These are phyloP conservation scores for Salvia sclarea DNA, from an alignment of 305 asterid species.

Conservation along the genomic window DNA sequence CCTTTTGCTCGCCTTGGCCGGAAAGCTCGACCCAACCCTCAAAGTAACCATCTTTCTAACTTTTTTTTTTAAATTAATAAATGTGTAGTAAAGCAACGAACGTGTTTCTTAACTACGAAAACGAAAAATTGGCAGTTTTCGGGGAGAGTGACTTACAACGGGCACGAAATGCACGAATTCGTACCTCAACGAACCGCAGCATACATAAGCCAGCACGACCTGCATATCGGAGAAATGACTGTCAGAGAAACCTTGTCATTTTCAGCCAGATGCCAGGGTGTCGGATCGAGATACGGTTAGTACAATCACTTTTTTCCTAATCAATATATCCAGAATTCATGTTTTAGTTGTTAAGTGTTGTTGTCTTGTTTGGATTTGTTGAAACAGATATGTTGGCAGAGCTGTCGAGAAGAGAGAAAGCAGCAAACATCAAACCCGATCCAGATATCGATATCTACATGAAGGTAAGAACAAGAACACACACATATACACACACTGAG, in stretches of 20 bases:
- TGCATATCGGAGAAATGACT: conserved; percentile 88
- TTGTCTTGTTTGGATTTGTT: background rate
- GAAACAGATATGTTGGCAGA: conserved; percentile 76
- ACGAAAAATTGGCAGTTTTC: conserved; percentile 37
- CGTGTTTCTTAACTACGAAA: background rate
- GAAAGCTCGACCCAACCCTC: conserved; percentile 61
- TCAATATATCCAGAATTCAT: background rate
- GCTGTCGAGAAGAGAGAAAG: conserved; percentile 78
- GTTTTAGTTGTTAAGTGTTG: background rate
- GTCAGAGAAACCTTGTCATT: conserved; percentile 80
- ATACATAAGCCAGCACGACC: conserved; percentile 71
- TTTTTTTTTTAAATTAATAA: background rate
- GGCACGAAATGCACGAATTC: conserved; percentile 70
- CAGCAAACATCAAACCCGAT: conserved; percentile 75
- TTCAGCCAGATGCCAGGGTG: conserved; percentile 87
- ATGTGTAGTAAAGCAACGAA: background rate
- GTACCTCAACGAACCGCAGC: conserved; percentile 72
- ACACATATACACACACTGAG: background rate
- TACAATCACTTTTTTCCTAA: background rate
- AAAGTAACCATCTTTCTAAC: conserved; percentile 45
- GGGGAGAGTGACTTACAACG: conserved; percentile 71
- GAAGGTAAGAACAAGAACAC: conserved; percentile 51
- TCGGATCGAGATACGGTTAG: conserved; percentile 86
- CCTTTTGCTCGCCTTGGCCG: conserved; percentile 72
- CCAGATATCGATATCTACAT: conserved; percentile 73